phyloP scores from a whole-genome alignment of 768 basidiomycete species.

The Phaeotremella fagi region DNA sequence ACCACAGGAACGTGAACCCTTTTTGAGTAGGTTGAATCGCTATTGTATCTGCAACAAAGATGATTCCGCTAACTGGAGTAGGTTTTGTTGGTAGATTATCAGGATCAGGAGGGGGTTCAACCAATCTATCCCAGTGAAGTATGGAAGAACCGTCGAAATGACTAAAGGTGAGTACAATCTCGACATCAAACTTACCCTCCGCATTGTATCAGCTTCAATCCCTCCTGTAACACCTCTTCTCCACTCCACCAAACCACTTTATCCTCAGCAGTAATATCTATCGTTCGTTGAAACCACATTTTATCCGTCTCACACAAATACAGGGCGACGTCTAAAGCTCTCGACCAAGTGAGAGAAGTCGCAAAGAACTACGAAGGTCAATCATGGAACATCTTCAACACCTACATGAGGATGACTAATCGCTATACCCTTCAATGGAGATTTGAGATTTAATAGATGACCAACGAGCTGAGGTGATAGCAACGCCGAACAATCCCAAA shows the following conservation, averaged over 20 bases:
- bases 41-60: constrained; percentile 43
- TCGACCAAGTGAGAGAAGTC: constrained; percentile 43
- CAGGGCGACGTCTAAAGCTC: constrained; percentile 37
- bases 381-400: neutral
- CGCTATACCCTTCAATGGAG: constrained; percentile 41
- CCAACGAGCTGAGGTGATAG: constrained; percentile 26
- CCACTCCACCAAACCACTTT: constrained; percentile 34
- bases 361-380: constrained; percentile 37
- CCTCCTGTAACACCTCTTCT: constrained; percentile 19
- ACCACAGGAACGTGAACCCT: constrained; percentile 45
- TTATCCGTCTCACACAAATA: constrained; percentile 38
- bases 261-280: constrained; percentile 22
- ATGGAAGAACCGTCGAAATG: constrained; percentile 45
- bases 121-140: constrained; percentile 42
- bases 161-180: constrained; percentile 7
- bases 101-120: constrained; percentile 24
- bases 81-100: constrained; percentile 25
- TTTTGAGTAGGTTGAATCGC: constrained; percentile 45
- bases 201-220: constrained; percentile 39
- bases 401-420: constrained; percentile 47
- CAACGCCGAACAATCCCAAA: constrained; percentile 46
- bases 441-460: constrained; percentile 17
- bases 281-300: constrained; percentile 38
- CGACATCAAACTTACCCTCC: constrained; percentile 38
- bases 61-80: constrained; percentile 37